Conservation (phyloP, 2,329 filamentous ascomycete species). For the Volutella citrinella region DNA sequence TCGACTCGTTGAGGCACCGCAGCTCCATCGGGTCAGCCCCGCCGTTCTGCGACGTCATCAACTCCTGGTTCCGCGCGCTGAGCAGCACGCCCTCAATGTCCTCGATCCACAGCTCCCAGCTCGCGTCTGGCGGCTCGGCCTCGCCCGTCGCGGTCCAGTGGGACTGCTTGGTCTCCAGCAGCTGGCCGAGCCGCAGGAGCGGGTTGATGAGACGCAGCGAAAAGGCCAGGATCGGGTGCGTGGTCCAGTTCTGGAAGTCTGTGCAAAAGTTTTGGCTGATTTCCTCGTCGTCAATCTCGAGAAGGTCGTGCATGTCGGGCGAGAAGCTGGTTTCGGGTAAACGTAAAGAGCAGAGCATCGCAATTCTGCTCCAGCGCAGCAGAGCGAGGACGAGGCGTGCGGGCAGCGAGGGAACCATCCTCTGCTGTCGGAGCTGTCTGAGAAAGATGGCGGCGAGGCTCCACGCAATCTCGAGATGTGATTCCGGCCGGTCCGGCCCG, state of each 20-base stretch:
- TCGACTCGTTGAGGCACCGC: slow-evolving; percentile 12
- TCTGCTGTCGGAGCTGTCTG: neutral
- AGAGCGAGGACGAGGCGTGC: neutral
- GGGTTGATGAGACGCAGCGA: slow-evolving; percentile 15
- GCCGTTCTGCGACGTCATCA: slow-evolving; percentile 3
- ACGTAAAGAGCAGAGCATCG: slow-evolving; percentile 13
- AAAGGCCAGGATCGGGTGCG: slow-evolving; percentile 14
- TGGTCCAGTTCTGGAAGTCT: slow-evolving; percentile 13
- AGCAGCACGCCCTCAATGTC: slow-evolving; percentile 11
- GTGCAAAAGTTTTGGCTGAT: slow-evolving; percentile 12
- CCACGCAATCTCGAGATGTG: neutral
- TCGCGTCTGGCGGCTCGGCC: neutral
- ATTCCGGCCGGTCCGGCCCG: neutral
- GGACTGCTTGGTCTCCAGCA: slow-evolving; percentile 11
- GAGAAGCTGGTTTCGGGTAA: slow-evolving; percentile 1
- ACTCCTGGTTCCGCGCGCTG: slow-evolving; percentile 9
- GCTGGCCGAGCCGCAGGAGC: slow-evolving; percentile 9
- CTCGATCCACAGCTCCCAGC: slow-evolving; percentile 3
- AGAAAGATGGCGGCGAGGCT: neutral
- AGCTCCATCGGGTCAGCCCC: slow-evolving; percentile 9
- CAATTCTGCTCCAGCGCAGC: slow-evolving; percentile 13
- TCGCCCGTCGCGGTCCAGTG: neutral
- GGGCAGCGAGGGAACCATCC: neutral
- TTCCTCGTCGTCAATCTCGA: slow-evolving; percentile 14
- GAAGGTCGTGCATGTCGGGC: slow-evolving; percentile 2